Conservation (phyloP, 306 rosid species). For the Cicer bijugum region DNA sequence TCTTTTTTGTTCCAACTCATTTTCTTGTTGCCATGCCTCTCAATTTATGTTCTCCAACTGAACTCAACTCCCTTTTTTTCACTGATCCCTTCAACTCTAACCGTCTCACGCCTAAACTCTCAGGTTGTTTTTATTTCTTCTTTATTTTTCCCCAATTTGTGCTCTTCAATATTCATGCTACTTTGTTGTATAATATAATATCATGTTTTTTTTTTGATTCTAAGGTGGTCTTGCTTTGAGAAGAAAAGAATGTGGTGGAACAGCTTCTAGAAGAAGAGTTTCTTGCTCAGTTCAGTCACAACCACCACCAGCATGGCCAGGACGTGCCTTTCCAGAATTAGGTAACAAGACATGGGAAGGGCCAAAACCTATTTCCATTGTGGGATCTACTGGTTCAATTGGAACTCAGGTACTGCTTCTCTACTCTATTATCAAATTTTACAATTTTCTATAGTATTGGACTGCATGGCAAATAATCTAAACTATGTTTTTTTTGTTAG, state of each 20-base stretch:
- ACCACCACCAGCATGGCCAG: constrained; percentile 99
- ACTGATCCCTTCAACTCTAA: constrained; percentile 65
- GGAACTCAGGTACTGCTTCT: constrained; percentile 84
- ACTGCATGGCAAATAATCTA: background rate
- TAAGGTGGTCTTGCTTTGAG: constrained; percentile 66
- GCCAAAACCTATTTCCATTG: constrained; percentile 86
- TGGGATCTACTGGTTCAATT: constrained; percentile 93
- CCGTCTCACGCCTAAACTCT: constrained; percentile 58
- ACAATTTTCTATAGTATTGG: background rate
- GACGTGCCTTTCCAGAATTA: constrained; percentile 70
- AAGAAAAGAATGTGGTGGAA: constrained; percentile 57
- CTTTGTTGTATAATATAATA: background rate
- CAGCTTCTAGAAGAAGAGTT: constrained; percentile 54
- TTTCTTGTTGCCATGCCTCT: constrained; percentile 62
- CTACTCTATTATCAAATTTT: background rate
- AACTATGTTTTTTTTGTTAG: background rate
- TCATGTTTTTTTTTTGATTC: constrained; percentile 12
- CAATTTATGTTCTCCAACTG: constrained; percentile 73
- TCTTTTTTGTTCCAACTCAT: constrained; percentile 20
- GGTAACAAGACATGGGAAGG: constrained; percentile 76
- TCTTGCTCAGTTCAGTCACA: constrained; percentile 63
- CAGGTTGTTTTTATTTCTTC: constrained; percentile 56
- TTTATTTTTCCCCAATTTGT: background rate
- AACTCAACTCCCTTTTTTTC: constrained; percentile 74
- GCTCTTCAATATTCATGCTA: constrained; percentile 6